Percentiles rank a stretch among this genome's conserved stretches.
Evolutionary conservation across 768 basidiomycete genomes (phyloP).

Genomic region (Leccinum subgranulosum): DNA sequence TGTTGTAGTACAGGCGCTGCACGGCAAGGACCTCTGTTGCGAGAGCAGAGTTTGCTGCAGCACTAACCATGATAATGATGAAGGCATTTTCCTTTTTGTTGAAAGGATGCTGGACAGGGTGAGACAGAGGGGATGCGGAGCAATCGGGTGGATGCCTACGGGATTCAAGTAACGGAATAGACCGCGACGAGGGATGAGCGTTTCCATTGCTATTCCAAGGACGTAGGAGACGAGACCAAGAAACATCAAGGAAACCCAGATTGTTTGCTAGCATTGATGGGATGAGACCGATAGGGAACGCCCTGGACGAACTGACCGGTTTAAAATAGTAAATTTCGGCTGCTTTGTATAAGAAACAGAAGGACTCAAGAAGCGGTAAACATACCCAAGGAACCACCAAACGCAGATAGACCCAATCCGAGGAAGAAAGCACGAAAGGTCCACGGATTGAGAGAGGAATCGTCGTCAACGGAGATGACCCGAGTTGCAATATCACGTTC

Average conservation of each 20-base stretch:
- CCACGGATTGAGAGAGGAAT: background rate
- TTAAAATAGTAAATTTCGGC: slow-evolving; percentile 64
- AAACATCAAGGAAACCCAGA: slow-evolving; percentile 52
- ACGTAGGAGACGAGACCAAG: slow-evolving; percentile 49
- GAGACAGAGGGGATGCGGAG: background rate
- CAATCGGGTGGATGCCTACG: slow-evolving; percentile 9
- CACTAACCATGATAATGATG: slow-evolving; percentile 54
- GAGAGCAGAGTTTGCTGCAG: slow-evolving; percentile 51
- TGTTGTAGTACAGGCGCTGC: slow-evolving; percentile 51
- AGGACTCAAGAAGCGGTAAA: background rate
- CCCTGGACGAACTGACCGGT: slow-evolving; percentile 33
- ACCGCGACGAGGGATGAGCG: slow-evolving; percentile 42
- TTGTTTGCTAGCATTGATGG: slow-evolving; percentile 41
- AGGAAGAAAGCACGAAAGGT: background rate
- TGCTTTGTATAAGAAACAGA: slow-evolving; percentile 15
- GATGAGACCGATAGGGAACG: background rate
- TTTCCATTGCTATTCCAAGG: slow-evolving; percentile 45
- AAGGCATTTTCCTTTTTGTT: slow-evolving; percentile 61
- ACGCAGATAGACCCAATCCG: background rate
- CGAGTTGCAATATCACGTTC: slow-evolving; percentile 47
- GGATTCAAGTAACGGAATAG: slow-evolving; percentile 51
- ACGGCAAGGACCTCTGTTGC: slow-evolving; percentile 54
- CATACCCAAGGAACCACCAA: background rate
- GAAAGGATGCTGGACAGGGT: slow-evolving; percentile 44
- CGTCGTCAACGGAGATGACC: slow-evolving; percentile 26